Evolutionary conservation across 2,329 filamentous ascomycete species (phyloP), one percentile per base, ranked within the genome.

Genomic region (Penicillium nordicum): DNA sequence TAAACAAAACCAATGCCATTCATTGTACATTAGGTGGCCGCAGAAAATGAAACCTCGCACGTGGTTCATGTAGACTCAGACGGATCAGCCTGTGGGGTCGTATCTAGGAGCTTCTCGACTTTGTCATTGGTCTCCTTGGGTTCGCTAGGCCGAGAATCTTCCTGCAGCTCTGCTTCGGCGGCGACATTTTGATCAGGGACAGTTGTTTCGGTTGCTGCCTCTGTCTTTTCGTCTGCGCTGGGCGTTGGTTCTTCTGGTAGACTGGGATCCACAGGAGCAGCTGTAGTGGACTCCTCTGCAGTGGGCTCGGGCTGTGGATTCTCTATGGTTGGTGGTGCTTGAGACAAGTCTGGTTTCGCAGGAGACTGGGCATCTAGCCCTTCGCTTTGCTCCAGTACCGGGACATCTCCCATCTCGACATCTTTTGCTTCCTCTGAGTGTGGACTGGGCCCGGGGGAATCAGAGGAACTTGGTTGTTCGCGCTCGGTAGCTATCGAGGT

Each of bases 391-490:
- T 48, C 53, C 14, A 36, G 21, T 12, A 30, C 30, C 2, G 49
- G 30, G 6, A 50, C 47, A 10, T 58, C 57, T 23, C 21, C 44
- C 50, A 59, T 55, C 23, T 58, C 52, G 6, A 53, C 6, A 40
- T 61, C 57, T 41, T 60, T 57, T 27, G 48, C n/a, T 41, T 58
- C 55, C 7, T 25, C 14, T 6, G 29, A 1, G 18, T n/a, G 29
- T 16, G 25, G 14, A 18, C 27, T 23, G 8, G 45, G 5, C 8
- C 18, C 43, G 2, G 29, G 21, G 29, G 37, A 2, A 12, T 23
- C 5, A 11, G 32, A 21, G 21, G n/a, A 1, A 11, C 32, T 30
- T 11, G 21, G 12, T 29, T 29, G 42, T 14, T 43, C 49, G 11
- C 27, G 29, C 12, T 40, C 32, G 5, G 32, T 18, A 11, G 50